Evolutionary conservation across 140 eudicot species (phyloP).

Genomic region (Anethum foeniculum): DNA sequence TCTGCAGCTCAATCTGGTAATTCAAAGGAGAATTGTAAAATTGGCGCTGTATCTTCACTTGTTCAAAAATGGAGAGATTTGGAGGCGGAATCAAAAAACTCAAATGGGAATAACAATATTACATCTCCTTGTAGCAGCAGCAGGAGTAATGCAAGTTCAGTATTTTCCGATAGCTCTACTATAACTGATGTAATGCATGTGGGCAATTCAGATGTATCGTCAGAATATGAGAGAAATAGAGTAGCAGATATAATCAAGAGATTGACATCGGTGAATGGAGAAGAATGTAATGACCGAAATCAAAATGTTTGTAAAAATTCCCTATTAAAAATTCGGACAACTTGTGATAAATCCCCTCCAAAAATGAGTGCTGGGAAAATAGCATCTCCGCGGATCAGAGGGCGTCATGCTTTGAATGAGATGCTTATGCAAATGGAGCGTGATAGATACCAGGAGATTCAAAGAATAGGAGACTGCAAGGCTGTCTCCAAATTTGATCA

Average conservation of each 20-base stretch:
- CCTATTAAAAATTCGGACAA: conserved; percentile 27
- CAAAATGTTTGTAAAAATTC: not conserved
- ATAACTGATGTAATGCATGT: conserved; percentile 9
- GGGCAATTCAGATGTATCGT: not conserved
- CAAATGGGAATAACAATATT: not conserved
- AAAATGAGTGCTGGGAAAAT: conserved; percentile 16
- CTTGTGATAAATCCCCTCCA: conserved; percentile 14
- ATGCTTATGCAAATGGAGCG: conserved; percentile 46
- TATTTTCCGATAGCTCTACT: not conserved
- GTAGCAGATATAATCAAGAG: conserved; percentile 68
- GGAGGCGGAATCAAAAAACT: conserved; percentile 34
- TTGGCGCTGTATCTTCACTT: conserved; percentile 60
- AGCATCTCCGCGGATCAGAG: conserved; percentile 49
- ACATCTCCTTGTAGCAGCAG: not conserved
- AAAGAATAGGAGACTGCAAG: conserved; percentile 31
- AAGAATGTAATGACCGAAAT: conserved; percentile 4
- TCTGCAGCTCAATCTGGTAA: conserved; percentile 18
- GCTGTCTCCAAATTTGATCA: conserved; percentile 64
- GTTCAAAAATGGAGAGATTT: conserved; percentile 61
- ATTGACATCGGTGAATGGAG: conserved; percentile 26
- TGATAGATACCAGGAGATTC: conserved; percentile 51
- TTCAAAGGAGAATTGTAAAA: conserved; percentile 26
- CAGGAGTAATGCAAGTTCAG: conserved; percentile 13
- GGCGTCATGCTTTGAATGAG: conserved; percentile 54
- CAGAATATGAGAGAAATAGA: conserved; percentile 49